Conservation (phyloP, 495 filamentous ascomycete genomes). For the Daldinia concentrica region DNA sequence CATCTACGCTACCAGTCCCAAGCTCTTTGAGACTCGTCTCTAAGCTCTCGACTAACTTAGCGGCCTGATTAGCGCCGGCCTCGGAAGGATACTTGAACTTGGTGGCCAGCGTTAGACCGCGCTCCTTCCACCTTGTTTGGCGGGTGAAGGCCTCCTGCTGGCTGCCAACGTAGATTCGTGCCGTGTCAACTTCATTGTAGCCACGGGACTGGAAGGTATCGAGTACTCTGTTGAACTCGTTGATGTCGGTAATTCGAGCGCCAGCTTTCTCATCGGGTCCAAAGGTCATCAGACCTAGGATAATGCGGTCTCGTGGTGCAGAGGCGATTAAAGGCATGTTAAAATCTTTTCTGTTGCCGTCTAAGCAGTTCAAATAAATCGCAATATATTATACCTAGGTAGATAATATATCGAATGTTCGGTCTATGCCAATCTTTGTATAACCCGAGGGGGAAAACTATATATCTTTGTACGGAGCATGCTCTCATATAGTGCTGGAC, state of each 20-base stretch:
- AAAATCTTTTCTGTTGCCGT: neutral
- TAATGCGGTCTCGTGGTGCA: constrained; percentile 58
- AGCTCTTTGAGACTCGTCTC: constrained; percentile 75
- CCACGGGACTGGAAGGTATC: constrained; percentile 76
- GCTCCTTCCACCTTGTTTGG: constrained; percentile 79
- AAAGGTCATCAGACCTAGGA: constrained; percentile 71
- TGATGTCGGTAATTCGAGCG: constrained; percentile 73
- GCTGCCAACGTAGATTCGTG: constrained; percentile 75
- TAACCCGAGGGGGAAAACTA: neutral
- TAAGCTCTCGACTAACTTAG: constrained; percentile 67
- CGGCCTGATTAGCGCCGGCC: constrained; percentile 67
- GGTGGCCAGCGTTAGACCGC: constrained; percentile 84
- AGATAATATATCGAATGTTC: neutral
- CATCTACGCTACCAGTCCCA: constrained; percentile 77
- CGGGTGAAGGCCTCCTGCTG: constrained; percentile 85
- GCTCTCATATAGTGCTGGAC: neutral
- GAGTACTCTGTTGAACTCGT: constrained; percentile 70
- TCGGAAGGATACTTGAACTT: constrained; percentile 75
- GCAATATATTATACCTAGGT: neutral
- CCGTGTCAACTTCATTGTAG: constrained; percentile 84
- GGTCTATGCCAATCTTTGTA: neutral
- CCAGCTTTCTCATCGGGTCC: constrained; percentile 63
- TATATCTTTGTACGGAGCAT: neutral
- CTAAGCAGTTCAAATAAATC: neutral
- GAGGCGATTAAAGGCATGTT: constrained; percentile 61